Evolutionary conservation across 805 yeast species (phyloP).

Genomic region (Pichia kluyveri): DNA sequence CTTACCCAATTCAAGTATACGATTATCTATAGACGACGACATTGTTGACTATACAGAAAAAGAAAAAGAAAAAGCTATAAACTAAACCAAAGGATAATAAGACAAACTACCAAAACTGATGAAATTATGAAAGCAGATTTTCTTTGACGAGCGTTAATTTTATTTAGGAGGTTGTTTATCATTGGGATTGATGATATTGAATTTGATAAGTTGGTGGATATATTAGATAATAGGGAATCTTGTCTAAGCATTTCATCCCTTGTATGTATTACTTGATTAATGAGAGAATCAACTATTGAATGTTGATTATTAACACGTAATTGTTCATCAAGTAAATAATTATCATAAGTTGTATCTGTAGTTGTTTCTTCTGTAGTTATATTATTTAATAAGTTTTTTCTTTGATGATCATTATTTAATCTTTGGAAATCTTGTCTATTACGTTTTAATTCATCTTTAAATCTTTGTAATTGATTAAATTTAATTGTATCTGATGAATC

Average conservation of each 20-base stretch:
- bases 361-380: conserved; percentile 67
- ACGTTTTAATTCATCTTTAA: conserved; percentile 64
- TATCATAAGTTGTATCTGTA: conserved; percentile 16
- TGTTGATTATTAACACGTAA: conserved; percentile 65
- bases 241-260: conserved; percentile 78
- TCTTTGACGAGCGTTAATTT: conserved; percentile 81
- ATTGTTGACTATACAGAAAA: too few relatives aligned
- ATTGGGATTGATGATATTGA: conserved; percentile 75
- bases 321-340: conserved; percentile 69
- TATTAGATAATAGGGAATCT: conserved; percentile 50
- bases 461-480: conserved; percentile 74
- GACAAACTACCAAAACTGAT: conserved; percentile 59
- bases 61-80: conserved; percentile 6
- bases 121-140: conserved; percentile 85
- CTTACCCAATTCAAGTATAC: neutral
- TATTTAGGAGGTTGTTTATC: conserved; percentile 59
- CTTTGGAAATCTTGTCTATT: conserved; percentile 56
- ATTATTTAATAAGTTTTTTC: conserved; percentile 61
- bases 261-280: conserved; percentile 82
- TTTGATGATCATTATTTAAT: conserved; percentile 61
- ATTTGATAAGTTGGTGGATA: conserved; percentile 53
- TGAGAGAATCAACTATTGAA: conserved; percentile 65
- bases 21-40: neutral
- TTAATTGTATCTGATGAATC: conserved; percentile 45
- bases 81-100: conserved; percentile 45